Evolutionary conservation across 176 grass and related monocot genomes (phyloP), one percentile per base, ranked within the genome.

Genomic region (Hyparrhenia diplandra): DNA sequence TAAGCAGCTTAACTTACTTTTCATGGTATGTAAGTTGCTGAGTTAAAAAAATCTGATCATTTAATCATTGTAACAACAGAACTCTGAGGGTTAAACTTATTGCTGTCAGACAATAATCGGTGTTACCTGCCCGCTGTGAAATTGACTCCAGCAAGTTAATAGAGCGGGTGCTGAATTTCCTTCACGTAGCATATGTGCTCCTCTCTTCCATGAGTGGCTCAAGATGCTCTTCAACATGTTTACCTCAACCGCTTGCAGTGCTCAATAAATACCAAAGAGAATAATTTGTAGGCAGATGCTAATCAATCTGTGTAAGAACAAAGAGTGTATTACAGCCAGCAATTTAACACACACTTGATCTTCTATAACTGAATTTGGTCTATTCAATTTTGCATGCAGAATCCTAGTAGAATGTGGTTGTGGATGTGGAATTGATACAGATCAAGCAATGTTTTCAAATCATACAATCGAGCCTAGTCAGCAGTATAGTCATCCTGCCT

Each of bases 191-290:
- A 67, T 64, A 76, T 71, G 42, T 6, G 83, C 62, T 17, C 83
- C 86, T 74, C 69, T 88, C 68, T 37, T 88, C 90, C 78, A 88
- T 25, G 86, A 71, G 18, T 79, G 82, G 46, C 74, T 67, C 74
- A 92, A 69, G 13, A 88, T 74, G 57, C 79, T 80, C 83, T 35
- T 88, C 41, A 92, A 75, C 90, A 92, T 92, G 46, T 73, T 51
- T 36, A 64, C 49, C 37, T 36, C n/a, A 79, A 73, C 59, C 10
- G 18, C 58, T 41, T 21, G 18, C 64, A 57, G n/a, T 28, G 13
- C 41, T 77, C 54, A 42, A 13, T 4, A 63, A 69, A 70, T 62
- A 62, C 58, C 24, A 24, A 87, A 5, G 21, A 10, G 46, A 16
- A 67, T 32, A 1, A 13, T 52, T 28, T 36, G 21, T 27, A 35